Evolutionary conservation across 768 basidiomycete species (phyloP), one percentile per base, ranked within the genome.

Genomic region (Pulveroboletus sp.): DNA sequence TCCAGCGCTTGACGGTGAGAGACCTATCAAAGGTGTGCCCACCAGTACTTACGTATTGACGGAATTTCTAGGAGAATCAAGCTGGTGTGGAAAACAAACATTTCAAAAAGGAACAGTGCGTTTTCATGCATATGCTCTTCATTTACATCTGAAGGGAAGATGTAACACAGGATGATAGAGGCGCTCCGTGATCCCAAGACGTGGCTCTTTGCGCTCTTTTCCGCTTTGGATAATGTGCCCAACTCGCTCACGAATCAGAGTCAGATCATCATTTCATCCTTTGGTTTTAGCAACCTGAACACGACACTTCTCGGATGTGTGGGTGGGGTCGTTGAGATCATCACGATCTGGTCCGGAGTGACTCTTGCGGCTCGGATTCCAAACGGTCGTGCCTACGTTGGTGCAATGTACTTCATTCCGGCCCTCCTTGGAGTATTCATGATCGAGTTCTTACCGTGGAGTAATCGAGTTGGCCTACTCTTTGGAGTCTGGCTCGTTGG

Each of bases 81-180:
- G 85, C 85, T 0, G 89, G 88, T 28, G 78, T 89, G 9, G 88
- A 89, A 67, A 89, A 87, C 61, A 91, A 90, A 58, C 76, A 75
- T 46, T 90, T 86, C 70, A 90, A 90, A 70, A 79, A 74, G 46
- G 83, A 87, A 33, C 88, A 90, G 86, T 87, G 48, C 54, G 84
- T 74, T 9, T 18, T 31, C 1, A 26, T 17, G 2, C 12, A 12
- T n/a, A 8, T 9, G 10, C 31, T 12, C 38, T 5, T 33, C 28
- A 17, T 40, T 15, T 35, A 10, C 9, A 1, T 17, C 17, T 51
- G 27, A 56, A 11, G 15, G 1, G 9, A 11, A 15, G 3, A 9
- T 12, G 3, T 8, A 40, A 17, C 6, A 6, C 58, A 86, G 85
- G 64, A 76, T 89, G 74, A 75, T 79, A 18, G 86, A 89, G 60